Conservation (phyloP, 1,284 basidiomycete species). For the Hemileia vastatrix region DNA sequence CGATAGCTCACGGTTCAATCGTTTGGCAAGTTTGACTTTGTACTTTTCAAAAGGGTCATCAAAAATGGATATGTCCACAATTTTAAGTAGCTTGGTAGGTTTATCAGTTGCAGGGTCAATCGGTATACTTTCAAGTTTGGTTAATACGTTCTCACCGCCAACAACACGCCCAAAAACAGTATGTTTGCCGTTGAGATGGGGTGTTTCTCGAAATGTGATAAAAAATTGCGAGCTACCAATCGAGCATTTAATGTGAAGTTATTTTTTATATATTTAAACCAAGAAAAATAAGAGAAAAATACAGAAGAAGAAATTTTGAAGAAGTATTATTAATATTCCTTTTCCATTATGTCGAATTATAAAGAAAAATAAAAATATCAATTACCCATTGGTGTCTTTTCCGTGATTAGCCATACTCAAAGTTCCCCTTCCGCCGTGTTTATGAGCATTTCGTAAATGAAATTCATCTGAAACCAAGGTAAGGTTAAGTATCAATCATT, state of each 20-base stretch:
- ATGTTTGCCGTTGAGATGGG: conserved; percentile 53
- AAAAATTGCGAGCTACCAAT: conserved; percentile 53
- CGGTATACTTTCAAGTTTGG: conserved; percentile 69
- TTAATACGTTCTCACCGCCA: conserved; percentile 80
- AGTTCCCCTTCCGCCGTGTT: conserved; percentile 33
- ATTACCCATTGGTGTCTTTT: conserved; percentile 34
- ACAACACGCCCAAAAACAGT: conserved; percentile 87
- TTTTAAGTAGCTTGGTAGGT: conserved; percentile 69
- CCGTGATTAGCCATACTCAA: conserved; percentile 43
- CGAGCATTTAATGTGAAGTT: background rate
- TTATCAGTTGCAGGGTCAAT: conserved; percentile 73
- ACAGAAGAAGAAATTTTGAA: no score
- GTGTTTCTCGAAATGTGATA: conserved; percentile 68
- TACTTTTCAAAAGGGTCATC: conserved; percentile 35
- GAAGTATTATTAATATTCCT: no score
- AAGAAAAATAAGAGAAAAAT: background rate
- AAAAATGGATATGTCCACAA: conserved; percentile 66
- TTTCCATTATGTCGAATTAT: background rate
- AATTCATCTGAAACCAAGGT: conserved; percentile 7
- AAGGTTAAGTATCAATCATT: background rate
- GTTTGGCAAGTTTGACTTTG: conserved; percentile 10
- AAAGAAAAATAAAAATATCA: conserved; percentile 39
- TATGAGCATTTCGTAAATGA: conserved; percentile 29
- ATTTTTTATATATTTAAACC: background rate
- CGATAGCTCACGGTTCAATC: conserved; percentile 7